phyloP scores from a whole-genome alignment of 2,329 filamentous ascomycete genomes.

The Pestalotiopsis fici region DNA sequence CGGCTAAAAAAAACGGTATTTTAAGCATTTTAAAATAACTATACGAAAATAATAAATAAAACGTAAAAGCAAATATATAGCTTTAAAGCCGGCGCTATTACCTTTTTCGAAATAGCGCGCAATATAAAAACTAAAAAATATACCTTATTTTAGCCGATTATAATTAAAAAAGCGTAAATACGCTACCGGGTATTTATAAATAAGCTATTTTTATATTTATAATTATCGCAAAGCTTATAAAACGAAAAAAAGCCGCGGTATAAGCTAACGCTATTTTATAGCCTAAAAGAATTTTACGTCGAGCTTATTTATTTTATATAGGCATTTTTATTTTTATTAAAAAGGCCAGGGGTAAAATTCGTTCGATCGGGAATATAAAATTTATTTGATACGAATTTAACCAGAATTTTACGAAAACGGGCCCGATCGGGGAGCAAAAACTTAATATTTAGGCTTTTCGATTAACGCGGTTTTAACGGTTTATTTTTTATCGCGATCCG shows the following conservation, averaged over 20 bases:
- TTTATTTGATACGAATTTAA: too few species aligned
- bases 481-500: too few species aligned
- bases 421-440: too few species aligned
- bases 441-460: too few species aligned
- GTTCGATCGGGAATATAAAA: too few species aligned
- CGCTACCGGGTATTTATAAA: not conserved
- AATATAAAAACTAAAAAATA: not conserved
- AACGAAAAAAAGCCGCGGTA: too few species aligned
- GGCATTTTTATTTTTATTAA: too few species aligned
- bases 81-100: not conserved
- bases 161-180: not conserved
- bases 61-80: not conserved
- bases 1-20: not conserved
- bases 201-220: not conserved
- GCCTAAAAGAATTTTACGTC: too few species aligned
- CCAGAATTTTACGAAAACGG: too few species aligned
- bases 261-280: not conserved
- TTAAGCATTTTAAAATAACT: not conserved
- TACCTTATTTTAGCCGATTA: not conserved
- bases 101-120: not conserved
- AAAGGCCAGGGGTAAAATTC: too few species aligned
- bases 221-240: not conserved
- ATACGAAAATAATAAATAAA: not conserved
- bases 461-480: too few species aligned
- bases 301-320: too few species aligned